These are phyloP conservation scores for Datisca glomerata DNA, from an alignment of 306 rosid species.

Conservation along the genomic window DNA sequence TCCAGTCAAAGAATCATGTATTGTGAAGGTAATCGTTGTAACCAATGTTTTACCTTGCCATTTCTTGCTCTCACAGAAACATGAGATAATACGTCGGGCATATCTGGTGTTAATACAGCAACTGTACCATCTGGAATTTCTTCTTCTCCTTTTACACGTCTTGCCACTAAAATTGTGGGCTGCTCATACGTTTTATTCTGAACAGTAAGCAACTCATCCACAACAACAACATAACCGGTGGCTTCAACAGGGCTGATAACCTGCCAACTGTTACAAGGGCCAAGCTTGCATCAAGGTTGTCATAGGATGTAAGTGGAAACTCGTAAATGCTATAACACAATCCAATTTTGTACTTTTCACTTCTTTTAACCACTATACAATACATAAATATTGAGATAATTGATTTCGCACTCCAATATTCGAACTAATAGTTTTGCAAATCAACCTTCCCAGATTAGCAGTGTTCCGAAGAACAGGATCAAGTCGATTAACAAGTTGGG, in stretches of 20 bases:
- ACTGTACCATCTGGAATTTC: constrained; percentile 98
- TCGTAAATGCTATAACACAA: background rate
- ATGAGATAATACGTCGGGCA: constrained; percentile 98
- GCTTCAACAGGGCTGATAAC: constrained; percentile 91
- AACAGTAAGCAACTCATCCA: constrained; percentile 85
- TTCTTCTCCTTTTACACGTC: constrained; percentile 89
- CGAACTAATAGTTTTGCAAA: constrained; percentile 7
- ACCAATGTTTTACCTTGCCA: constrained; percentile 49
- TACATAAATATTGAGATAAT: no score
- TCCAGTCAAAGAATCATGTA: no score
- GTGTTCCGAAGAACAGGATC: constrained; percentile 90
- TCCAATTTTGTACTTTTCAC: constrained; percentile 2
- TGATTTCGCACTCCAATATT: no score
- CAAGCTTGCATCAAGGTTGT: constrained; percentile 23
- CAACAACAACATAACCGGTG: constrained; percentile 74
- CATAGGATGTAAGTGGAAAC: background rate
- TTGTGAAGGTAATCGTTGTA: constrained; percentile 8
- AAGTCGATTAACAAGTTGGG: constrained; percentile 76
- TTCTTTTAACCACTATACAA: background rate
- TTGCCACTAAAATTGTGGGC: constrained; percentile 87
- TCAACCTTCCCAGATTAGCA: constrained; percentile 91
- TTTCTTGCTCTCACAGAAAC: constrained; percentile 99
- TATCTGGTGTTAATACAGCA: constrained; percentile 96
- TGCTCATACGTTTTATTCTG: constrained; percentile 70
- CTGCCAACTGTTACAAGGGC: constrained; percentile 76